Evolutionary conservation across 2,329 filamentous ascomycete species (phyloP).

Genomic region (Colletotrichum sp.): DNA sequence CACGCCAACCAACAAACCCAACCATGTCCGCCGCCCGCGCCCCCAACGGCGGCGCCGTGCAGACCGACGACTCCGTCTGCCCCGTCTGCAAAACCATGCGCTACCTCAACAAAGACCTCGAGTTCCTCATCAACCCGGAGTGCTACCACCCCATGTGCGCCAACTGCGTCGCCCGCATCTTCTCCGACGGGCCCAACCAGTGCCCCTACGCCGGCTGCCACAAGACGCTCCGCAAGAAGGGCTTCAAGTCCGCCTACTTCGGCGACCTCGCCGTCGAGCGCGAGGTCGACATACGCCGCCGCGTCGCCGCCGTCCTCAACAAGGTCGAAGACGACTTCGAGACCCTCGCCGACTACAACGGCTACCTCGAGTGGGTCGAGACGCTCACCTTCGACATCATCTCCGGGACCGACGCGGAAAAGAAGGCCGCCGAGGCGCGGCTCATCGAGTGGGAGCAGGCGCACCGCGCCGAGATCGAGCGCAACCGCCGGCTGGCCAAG

Average conservation of each 20-base stretch:
- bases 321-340: constrained; percentile 91
- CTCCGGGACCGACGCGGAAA: constrained; percentile 70
- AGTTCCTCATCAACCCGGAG: constrained; percentile 95
- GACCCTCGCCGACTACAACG: constrained; percentile 81
- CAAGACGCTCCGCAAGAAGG: constrained; percentile 82
- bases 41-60: constrained; percentile 14
- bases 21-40: constrained; percentile 5
- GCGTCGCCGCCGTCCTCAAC: constrained; percentile 85
- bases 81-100: constrained; percentile 97
- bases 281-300: constrained; percentile 88
- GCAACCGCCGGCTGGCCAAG: constrained; percentile 59
- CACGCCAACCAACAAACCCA: not conserved
- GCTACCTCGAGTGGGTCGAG: constrained; percentile 94
- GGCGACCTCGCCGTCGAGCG: constrained; percentile 86
- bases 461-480: constrained; percentile 73
- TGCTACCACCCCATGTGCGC: constrained; percentile 99
- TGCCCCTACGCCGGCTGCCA: constrained; percentile 91
- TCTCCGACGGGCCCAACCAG: constrained; percentile 87
- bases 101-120: constrained; percentile 93
- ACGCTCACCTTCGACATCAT: constrained; percentile 89
- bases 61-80: constrained; percentile 72
- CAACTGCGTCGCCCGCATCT: constrained; percentile 93
- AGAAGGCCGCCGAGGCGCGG: constrained; percentile 47
- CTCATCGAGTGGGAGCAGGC: constrained; percentile 71
- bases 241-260: constrained; percentile 89